Percentiles rank a stretch among this genome's conserved stretches.
Conservation (phyloP, 1,284 basidiomycete genomes). For the Thecaphora thlaspeos region DNA sequence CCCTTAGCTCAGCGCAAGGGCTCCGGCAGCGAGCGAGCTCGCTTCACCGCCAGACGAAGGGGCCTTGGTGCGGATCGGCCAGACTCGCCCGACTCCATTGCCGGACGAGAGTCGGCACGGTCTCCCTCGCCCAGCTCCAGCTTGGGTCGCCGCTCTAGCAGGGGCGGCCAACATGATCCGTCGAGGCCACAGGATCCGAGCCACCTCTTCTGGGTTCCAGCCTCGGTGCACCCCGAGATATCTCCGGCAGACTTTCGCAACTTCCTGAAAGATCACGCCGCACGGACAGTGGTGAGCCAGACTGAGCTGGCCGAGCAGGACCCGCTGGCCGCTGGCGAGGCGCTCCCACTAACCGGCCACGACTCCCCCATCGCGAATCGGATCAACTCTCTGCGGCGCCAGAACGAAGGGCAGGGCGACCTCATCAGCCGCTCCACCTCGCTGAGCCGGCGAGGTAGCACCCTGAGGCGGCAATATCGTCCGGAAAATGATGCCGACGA, state of each 20-base stretch:
- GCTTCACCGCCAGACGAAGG: conserved; percentile 44
- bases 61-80: conserved; percentile 21
- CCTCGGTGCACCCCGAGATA: conserved; percentile 91
- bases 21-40: conserved; percentile 20
- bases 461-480: conserved; percentile 62
- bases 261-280: conserved; percentile 88
- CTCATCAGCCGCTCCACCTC: conserved; percentile 42
- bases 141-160: neutral
- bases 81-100: conserved; percentile 9
- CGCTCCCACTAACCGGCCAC: too few species aligned
- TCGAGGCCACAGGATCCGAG: conserved; percentile 36
- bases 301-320: conserved; percentile 4
- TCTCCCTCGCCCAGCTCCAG: neutral
- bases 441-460: conserved; percentile 46
- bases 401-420: neutral
- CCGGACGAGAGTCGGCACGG: neutral
- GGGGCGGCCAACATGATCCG: neutral
- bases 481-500: conserved; percentile 65
- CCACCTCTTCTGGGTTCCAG: conserved; percentile 94
- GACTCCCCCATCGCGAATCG: conserved; percentile 33
- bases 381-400: conserved; percentile 19
- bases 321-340: conserved; percentile 8
- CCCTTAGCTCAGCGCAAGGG: conserved; percentile 7
- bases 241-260: conserved; percentile 92
- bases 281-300: conserved; percentile 53